Base-by-base conservation (phyloP, 2,329 filamentous ascomycete genomes). In the Anthostomella pinea region DNA sequence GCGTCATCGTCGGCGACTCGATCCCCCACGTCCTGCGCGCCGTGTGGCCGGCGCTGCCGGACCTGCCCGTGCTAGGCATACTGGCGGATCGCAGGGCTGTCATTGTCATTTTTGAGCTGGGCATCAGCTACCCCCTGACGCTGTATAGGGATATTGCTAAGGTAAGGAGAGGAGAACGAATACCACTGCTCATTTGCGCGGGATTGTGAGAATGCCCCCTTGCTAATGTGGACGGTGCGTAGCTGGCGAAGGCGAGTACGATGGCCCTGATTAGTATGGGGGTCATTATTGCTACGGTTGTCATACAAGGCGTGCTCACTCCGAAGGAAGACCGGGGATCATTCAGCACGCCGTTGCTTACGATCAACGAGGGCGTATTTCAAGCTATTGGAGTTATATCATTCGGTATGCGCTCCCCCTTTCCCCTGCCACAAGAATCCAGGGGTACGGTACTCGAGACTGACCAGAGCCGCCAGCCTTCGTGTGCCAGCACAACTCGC, bases 321-420 rank as follows among this genome's bases (percentile, higher is more conserved):
- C 85, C 90, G 5, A 56, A 72, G 16, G 83, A 88, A 34, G 72
- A 80, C 11, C 77, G 81, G 47, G 93, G 93, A 3, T 73, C 78
- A 18, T 79, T 96, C 37, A 77, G 73, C 45, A 78, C 75, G 38
- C 76, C 82, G 11, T 64, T 89, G 23, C 67, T 96, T 39, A 79
- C 83, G n/a, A 72, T 97, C 51, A 94, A 95, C 56, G 72, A 75
- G 17, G 93, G 91, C 30, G 82, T 98, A 40, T 94, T 97, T 57
- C 90, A 97, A 63, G 91, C 93, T 15, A 89, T 98, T 54, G 93
- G 93, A 20, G 91, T 98, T 13, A 98, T 98, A 52, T 97, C 93
- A 4, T 98, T 98, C 62, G 90, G 87, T 93, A 72, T 30, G 76
- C 13, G 30, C 14, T 14, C 30, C 16, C 38, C 13, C 6, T 26